Evolutionary conservation across 2,329 filamentous ascomycete genomes (phyloP), one percentile per base, ranked within the genome.

Genomic region (Sarocladium strictum): DNA sequence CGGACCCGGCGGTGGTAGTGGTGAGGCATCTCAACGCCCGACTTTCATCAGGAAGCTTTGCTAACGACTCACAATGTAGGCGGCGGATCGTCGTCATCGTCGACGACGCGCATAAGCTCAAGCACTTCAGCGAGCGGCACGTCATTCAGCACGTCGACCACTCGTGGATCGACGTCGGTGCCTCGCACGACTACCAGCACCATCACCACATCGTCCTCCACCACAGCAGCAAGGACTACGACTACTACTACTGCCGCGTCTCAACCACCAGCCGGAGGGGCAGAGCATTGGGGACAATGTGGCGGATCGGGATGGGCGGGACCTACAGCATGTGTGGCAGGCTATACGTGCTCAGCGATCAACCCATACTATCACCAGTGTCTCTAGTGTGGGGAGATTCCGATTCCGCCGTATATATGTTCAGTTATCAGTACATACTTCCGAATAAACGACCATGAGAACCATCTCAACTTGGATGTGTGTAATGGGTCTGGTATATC

Each of bases 351-450:
- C 29, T 51, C 47, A n/a, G 33, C 47, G 23, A 24, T 51, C 27
- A 51, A 51, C 27, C 47, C 47, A 5, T 51, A 51, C 47, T 51
- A 51, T 23, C 23, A 51, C 29, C 47, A 51, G 47, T 51, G 47
- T 23, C 38, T 43, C 17, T 43, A 23, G 23, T 9, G 12, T 43
- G 14, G 38, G 17, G 19, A 15, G n/a, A 19, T 15, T 38, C 32
- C 9, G 9, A 9, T 19, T 38, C n/a, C 35, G 9, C 15, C n/a
- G 35, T 38, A 19, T 38, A 38, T 38, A 38, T 38, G n/a, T n/a
- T n/a, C n/a, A n/a, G n/a, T n/a, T n/a, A n/a, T n/a, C n/a, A n/a
- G n/a, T n/a, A n/a, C n/a, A n/a, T n/a, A n/a, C n/a, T n/a, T n/a
- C n/a, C n/a, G n/a, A n/a, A n/a, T n/a, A n/a, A n/a, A n/a, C n/a